These are phyloP conservation scores for Pulveroboletus sp. DNA, from an alignment of 768 basidiomycete species.

Conservation along the genomic window DNA sequence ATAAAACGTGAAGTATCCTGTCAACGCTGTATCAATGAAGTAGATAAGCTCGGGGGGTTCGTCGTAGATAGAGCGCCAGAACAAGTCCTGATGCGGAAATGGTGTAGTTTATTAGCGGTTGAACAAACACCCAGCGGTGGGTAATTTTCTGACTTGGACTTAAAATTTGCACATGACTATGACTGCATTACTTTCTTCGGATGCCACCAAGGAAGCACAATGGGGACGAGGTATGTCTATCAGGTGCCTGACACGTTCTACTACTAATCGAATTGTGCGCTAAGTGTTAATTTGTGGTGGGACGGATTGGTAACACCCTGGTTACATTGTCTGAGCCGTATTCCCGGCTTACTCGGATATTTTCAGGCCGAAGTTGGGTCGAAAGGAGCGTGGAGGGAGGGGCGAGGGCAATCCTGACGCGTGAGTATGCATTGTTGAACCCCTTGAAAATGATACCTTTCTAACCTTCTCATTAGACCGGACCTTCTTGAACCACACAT, in stretches of 20 bases:
- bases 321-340: background rate
- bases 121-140: slow-evolving; percentile 16
- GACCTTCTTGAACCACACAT: slow-evolving; percentile 89
- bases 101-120: slow-evolving; percentile 5
- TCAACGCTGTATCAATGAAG: background rate
- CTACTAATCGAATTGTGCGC: slow-evolving; percentile 15
- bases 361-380: slow-evolving; percentile 70
- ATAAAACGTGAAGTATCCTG: background rate
- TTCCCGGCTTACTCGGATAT: slow-evolving; percentile 11
- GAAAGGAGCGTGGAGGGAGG: slow-evolving; percentile 62
- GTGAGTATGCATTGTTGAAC: slow-evolving; percentile 17
- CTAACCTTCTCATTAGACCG: slow-evolving; percentile 45
- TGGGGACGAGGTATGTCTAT: slow-evolving; percentile 42
- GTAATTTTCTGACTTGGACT: slow-evolving; percentile 18
- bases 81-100: slow-evolving; percentile 32
- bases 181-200: slow-evolving; percentile 25
- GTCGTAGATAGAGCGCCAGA: slow-evolving; percentile 31
- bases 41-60: background rate
- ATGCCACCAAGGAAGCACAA: slow-evolving; percentile 30
- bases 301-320: slow-evolving; percentile 66
- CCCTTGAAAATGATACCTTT: slow-evolving; percentile 2
- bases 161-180: slow-evolving; percentile 29
- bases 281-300: slow-evolving; percentile 84
- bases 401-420: slow-evolving; percentile 40
- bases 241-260: slow-evolving; percentile 8